These are phyloP conservation scores for Kalaharituber pfeilii DNA, from an alignment of 2,329 filamentous ascomycete genomes.

Conservation along the genomic window DNA sequence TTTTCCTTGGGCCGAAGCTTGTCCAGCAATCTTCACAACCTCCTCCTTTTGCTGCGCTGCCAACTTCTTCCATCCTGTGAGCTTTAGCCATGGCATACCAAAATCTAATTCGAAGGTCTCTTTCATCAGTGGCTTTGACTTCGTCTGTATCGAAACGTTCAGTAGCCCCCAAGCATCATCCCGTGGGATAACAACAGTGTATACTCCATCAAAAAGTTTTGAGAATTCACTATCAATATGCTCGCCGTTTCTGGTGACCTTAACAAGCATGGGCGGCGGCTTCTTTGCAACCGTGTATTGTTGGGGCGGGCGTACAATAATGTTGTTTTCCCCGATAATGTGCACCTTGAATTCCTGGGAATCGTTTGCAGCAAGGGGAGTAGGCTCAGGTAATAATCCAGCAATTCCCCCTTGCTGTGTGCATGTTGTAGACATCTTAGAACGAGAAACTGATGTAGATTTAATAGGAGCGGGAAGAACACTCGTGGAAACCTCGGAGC, in stretches of 20 bases:
- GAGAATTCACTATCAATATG: constrained; percentile 32
- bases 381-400: constrained; percentile 3
- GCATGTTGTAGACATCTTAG: constrained; percentile 9
- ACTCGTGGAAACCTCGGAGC: constrained; percentile 3
- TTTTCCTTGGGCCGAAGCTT: constrained; percentile 19
- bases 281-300: constrained; percentile 30
- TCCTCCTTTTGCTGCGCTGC: constrained; percentile 19
- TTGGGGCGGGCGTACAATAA: constrained; percentile 35
- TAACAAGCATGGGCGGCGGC: constrained; percentile 33
- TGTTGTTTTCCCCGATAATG: constrained; percentile 37
- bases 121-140: constrained; percentile 41
- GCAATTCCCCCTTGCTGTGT: constrained; percentile 10
- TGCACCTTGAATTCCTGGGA: constrained; percentile 35
- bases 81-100: constrained; percentile 35
- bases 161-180: constrained; percentile 42
- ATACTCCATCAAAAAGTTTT: constrained; percentile 37
- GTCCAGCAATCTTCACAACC: constrained; percentile 17
- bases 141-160: constrained; percentile 41
- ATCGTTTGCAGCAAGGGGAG: constrained; percentile 19
- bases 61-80: constrained; percentile 30
- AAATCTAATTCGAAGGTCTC: constrained; percentile 46
- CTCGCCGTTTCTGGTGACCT: constrained; percentile 31
- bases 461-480: constrained; percentile 2
- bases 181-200: constrained; percentile 30
- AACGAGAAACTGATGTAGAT: constrained; percentile 2